Evolutionary conservation across 1,139 yeast genomes (phyloP).

Genomic region (Blastobotrys aristatus): DNA sequence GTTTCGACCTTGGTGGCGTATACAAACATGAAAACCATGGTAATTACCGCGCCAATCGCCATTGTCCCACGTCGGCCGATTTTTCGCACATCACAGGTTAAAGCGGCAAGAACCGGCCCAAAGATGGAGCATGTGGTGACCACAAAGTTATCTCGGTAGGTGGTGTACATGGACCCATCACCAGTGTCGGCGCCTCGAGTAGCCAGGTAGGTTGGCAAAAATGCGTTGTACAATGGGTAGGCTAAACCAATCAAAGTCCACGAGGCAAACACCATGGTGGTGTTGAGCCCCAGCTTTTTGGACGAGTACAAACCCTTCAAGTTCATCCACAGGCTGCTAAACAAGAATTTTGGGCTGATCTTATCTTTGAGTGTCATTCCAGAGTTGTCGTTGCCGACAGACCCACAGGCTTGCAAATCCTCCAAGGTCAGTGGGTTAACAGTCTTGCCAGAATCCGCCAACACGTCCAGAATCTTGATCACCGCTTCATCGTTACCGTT

Average conservation of each 20-base stretch:
- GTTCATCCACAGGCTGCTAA: constrained; percentile 17
- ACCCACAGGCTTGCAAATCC: constrained; percentile 40
- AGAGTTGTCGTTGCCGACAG: constrained; percentile 16
- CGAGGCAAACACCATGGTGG: constrained; percentile 40
- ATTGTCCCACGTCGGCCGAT: constrained; percentile 55
- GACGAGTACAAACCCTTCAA: constrained; percentile 38
- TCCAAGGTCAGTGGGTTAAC: constrained; percentile 34
- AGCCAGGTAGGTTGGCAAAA: constrained; percentile 46
- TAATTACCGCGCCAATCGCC: constrained; percentile 48
- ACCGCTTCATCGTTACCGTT: constrained; percentile 51
- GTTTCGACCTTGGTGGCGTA: constrained; percentile 49
- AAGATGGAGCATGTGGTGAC: constrained; percentile 48
- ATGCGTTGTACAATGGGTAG: constrained; percentile 48
- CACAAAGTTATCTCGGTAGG: constrained; percentile 50
- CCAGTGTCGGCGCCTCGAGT: constrained; percentile 44
- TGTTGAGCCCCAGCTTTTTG: constrained; percentile 39
- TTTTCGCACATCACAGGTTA: neutral
- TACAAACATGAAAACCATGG: constrained; percentile 57
- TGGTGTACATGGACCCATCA: constrained; percentile 38
- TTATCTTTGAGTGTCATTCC: constrained; percentile 13
- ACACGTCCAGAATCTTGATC: constrained; percentile 22
- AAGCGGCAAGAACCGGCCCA: constrained; percentile 55
- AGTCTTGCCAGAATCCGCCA: constrained; percentile 25
- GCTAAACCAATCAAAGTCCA: constrained; percentile 52
- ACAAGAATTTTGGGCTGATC: constrained; percentile 17